Base-by-base conservation (phyloP, 1,284 basidiomycete genomes). In the Cryptococcus sp. region DNA sequence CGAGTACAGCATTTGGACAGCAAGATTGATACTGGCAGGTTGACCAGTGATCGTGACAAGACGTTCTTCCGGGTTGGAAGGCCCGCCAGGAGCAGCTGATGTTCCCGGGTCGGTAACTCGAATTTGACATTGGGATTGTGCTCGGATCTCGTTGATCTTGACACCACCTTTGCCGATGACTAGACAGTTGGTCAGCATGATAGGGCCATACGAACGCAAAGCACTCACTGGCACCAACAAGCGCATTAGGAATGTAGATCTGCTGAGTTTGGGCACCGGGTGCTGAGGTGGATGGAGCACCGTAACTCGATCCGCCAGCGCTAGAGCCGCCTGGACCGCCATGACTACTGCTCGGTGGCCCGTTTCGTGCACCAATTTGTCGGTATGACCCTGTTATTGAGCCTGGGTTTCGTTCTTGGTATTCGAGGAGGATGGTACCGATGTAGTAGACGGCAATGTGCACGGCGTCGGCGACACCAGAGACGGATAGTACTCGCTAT, bases 391-490 rank as follows among this genome's bases (percentile, higher is more conserved):
- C 68, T 15, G 67, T 63, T 7, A 64, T 59, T 7, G 60, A 55
- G 30, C 68, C 67, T 0, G 74, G 71, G 52, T 70, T 68, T 49
- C 88, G 87, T 68, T 95, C 92, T 74, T 94, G 89, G 47, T 92
- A 91, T 76, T 97, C 94, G 63, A 97, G 88, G 57, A 98, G 84
- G 64, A 97, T 96, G 62, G 92, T 95, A 52, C 94, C 94, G 58
- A 98, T 94, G 74, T 98, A 98, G 80, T 97, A 98, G 5, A 96
- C 97, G 34, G 96, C 96, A 63, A 99, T 99, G 78, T 99, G 96
- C 56, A 99, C 94, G 15, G 96, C 96, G 76, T 99, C 96, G n/a
- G 96, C 96, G 44, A 99, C 96, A 54, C 96, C 96, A 38, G 94
- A 93, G 48, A 98, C 94, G 63, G 91, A 96, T 56, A 99, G 81